These are phyloP conservation scores for Quercus aquifolioides DNA, from an alignment of 306 rosid species.

Conservation along the genomic window DNA sequence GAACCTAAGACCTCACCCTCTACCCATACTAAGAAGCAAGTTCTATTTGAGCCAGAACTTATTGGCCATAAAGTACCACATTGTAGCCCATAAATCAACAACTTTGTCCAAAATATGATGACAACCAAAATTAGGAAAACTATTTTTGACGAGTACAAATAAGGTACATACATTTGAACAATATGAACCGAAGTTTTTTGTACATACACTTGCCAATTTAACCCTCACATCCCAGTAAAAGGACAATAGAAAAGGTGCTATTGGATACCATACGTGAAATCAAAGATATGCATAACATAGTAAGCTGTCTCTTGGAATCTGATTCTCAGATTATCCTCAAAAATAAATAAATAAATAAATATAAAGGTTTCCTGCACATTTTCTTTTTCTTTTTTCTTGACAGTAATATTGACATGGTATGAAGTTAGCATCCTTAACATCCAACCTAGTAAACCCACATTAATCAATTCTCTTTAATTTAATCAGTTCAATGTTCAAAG, in stretches of 20 bases:
- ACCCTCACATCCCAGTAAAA: background rate
- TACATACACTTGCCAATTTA: background rate
- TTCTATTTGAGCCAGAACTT: no score
- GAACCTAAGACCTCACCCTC: no score
- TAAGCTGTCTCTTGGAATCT: background rate
- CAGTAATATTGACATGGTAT: background rate
- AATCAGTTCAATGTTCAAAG: background rate
- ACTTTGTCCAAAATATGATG: background rate
- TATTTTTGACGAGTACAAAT: background rate
- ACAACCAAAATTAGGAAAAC: background rate
- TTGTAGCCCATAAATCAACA: background rate
- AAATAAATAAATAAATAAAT: background rate
- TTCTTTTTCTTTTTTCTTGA: background rate
- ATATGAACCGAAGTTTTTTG: background rate
- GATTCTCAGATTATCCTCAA: background rate
- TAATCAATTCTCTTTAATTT: background rate
- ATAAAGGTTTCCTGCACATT: background rate
- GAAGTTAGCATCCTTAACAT: background rate
- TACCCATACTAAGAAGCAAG: no score
- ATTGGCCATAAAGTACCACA: background rate
- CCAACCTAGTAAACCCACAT: background rate
- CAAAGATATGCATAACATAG: background rate
- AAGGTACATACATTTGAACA: background rate
- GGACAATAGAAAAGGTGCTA: background rate
- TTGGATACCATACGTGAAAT: background rate